Base-by-base conservation (phyloP, 805 yeast genomes). In the Lachancea quebecensis region DNA sequence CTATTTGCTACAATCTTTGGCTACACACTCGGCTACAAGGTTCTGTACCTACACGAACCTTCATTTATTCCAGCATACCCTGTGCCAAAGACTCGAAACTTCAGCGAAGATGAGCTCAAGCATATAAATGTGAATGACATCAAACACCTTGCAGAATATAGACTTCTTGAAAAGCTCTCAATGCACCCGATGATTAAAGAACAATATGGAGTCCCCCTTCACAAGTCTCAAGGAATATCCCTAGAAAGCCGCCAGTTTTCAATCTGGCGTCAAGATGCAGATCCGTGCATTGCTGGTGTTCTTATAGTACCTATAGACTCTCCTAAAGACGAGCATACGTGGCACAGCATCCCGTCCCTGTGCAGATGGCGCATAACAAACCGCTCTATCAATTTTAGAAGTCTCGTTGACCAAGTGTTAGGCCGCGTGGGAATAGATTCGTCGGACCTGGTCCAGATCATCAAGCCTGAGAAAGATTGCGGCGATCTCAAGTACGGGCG, bases 231-330 rank as follows among this genome's bases (percentile, higher is more conserved):
- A 21, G 49, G 47, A 10, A 44, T 41, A n/a, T 49, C 57, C 1
- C 59, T 58, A 5, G 41, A 43, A 38, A 46, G 55, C 11, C 47
- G 49, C 30, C 51, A 55, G 11, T 57, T 61, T 32, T 48, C 51
- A 17, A 48, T 64, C 25, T 62, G 66, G 68, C 53, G 60, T 34
- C 61, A 62, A 38, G 65, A 63, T 35, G 57, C 54, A 38, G 58
- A 57, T 28, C 60, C 62, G 4, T 56, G 62, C 31, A 50, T 63
- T 7, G 55, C 53, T 29, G 66, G 65, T 12, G 27, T 60, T 9
- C 44, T 50, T 8, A 38, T 61, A 3, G 54, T 44, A 30, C 58
- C 59, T 16, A 41, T 51, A 16, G 47, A 48, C n/a, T 38, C 36
- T 12, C 47, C 48, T 18, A 38, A 47, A 8, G 42, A 47, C 11